These are phyloP conservation scores for Trichocomaceae sp. DNA, from an alignment of 2,329 filamentous ascomycete species.

Conservation along the genomic window DNA sequence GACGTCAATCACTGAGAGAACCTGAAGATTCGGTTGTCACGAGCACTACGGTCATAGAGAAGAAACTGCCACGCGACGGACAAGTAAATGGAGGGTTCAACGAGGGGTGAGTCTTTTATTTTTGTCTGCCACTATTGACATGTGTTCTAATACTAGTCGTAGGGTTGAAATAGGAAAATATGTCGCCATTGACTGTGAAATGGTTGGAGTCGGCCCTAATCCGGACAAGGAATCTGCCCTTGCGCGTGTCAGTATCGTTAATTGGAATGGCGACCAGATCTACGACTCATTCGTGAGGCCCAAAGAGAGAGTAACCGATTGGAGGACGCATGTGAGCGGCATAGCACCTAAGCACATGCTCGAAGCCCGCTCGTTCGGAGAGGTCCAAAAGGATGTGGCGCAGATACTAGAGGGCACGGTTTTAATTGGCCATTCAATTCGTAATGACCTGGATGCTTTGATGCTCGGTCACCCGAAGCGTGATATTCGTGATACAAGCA, in stretches of 20 bases:
- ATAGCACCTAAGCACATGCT: constrained; percentile 68
- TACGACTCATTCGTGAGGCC: constrained; percentile 91
- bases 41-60: constrained; percentile 50
- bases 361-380: constrained; percentile 62
- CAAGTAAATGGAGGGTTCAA: constrained; percentile 60
- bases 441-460: constrained; percentile 68
- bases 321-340: constrained; percentile 80
- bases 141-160: constrained; percentile 19
- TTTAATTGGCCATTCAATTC: constrained; percentile 75
- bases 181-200: constrained; percentile 90
- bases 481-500: constrained; percentile 79
- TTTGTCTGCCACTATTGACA: constrained; percentile 5
- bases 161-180: constrained; percentile 77
- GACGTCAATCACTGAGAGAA: constrained; percentile 7
- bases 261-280: constrained; percentile 85
- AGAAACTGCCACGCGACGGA: constrained; percentile 37
- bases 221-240: constrained; percentile 65
- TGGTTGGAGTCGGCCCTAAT: constrained; percentile 72
- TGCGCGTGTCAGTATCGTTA: constrained; percentile 82
- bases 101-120: constrained; percentile 26
- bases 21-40: constrained; percentile 32
- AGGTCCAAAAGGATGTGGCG: constrained; percentile 68
- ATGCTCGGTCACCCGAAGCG: constrained; percentile 69
- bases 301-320: constrained; percentile 74
- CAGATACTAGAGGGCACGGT: constrained; percentile 63